Evolutionary conservation across 2,329 filamentous ascomycete genomes (phyloP).

Genomic region (Fusarium lateritium): DNA sequence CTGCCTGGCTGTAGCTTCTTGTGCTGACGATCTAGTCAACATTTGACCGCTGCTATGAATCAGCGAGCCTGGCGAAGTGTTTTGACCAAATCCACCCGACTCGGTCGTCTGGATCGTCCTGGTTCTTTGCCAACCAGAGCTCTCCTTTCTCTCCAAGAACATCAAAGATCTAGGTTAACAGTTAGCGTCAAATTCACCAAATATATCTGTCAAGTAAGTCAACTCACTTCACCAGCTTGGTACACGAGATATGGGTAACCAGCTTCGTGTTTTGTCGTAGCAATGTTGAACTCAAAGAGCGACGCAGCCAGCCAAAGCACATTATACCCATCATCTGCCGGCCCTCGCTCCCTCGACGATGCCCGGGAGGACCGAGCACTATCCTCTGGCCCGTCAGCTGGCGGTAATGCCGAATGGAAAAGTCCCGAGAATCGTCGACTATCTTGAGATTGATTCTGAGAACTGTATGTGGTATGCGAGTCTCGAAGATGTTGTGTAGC

Average conservation of each 20-base stretch:
- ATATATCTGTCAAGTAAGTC: not conserved
- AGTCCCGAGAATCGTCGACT: constrained; percentile 78
- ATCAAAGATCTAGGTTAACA: constrained; percentile 76
- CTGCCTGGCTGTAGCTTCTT: constrained; percentile 30
- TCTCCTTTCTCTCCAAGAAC: constrained; percentile 97
- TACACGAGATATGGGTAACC: constrained; percentile 98
- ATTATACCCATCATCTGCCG: constrained; percentile 71
- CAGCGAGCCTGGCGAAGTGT: constrained; percentile 84
- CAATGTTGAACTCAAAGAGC: constrained; percentile 97
- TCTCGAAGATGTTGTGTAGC: constrained; percentile 63
- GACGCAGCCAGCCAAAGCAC: constrained; percentile 93
- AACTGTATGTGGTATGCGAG: constrained; percentile 69
- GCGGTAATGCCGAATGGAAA: constrained; percentile 89
- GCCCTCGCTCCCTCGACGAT: constrained; percentile 71
- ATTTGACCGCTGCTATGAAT: constrained; percentile 55
- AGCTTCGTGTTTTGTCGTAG: constrained; percentile 89
- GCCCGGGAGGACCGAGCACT: constrained; percentile 69
- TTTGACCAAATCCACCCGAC: constrained; percentile 99
- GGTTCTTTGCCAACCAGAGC: constrained; percentile 96
- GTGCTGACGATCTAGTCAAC: constrained; percentile 29
- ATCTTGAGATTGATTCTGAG: constrained; percentile 62
- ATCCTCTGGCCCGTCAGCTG: constrained; percentile 76
- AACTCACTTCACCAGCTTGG: constrained; percentile 85
- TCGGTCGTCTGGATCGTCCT: constrained; percentile 84
- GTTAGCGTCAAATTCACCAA: constrained; percentile 7